Conservation (phyloP, 2,329 filamentous ascomycete genomes). For the Neocucurbitaria cava region DNA sequence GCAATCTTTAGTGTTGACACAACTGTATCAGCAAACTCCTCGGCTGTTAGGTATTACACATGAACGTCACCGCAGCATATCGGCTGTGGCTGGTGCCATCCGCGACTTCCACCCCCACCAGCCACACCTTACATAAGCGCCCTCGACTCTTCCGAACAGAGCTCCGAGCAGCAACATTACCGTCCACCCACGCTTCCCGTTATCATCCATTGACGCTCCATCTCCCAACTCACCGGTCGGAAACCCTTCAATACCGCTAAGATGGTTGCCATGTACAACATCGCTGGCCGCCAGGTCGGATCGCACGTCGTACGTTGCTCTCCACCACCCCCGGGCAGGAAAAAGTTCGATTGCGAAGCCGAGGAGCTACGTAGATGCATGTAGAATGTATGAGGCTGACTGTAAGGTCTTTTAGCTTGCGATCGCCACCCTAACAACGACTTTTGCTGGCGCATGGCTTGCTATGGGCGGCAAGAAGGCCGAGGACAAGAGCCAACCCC, state of each 20-base stretch:
- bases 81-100: not conserved
- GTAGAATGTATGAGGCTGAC: not conserved
- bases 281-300: conserved; percentile 61
- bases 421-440: conserved; percentile 58
- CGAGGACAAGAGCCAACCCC: conserved; percentile 53
- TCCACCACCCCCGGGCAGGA: conserved; percentile 5
- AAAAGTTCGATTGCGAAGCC: conserved; percentile 20
- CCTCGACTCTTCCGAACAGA: conserved; percentile 19
- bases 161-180: conserved; percentile 26
- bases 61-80: conserved; percentile 8
- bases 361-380: not conserved
- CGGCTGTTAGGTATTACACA: conserved; percentile 11
- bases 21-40: conserved; percentile 4
- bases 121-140: conserved; percentile 23
- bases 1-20: conserved; percentile 1
- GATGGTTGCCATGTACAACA: conserved; percentile 62
- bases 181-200: conserved; percentile 12
- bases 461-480: conserved; percentile 52
- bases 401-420: conserved; percentile 58
- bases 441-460: conserved; percentile 45
- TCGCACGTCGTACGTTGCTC: conserved; percentile 58
- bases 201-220: conserved; percentile 43
- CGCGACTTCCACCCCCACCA: conserved; percentile 2
- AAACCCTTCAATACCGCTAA: conserved; percentile 34
- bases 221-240: conserved; percentile 23